phyloP scores from a whole-genome alignment of 495 filamentous ascomycete genomes.

The Eremomyces bilateralis region DNA sequence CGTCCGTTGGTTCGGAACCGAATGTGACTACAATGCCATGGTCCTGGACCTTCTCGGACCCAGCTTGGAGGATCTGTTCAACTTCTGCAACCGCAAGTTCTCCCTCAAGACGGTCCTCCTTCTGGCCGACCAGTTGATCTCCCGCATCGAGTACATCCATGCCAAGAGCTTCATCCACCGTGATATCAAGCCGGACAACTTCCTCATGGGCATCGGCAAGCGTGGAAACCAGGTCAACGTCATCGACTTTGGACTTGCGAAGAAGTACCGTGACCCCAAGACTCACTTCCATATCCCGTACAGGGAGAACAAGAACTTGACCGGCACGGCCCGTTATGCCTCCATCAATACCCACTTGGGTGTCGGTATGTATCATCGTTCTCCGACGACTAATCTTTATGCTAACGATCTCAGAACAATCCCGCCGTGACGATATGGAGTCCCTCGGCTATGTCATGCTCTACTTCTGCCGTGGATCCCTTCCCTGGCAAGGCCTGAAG shows the following conservation, averaged over 20 bases:
- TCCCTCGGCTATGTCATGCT: conserved; percentile 99
- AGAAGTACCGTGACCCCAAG: conserved; percentile 99
- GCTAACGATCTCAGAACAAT: conserved; percentile 51
- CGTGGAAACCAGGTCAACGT: conserved; percentile 99
- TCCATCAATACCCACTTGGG: conserved; percentile 98
- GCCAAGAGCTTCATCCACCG: conserved; percentile 99
- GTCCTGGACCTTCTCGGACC: conserved; percentile 95
- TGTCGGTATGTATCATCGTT: conserved; percentile 39
- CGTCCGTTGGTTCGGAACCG: conserved; percentile 98
- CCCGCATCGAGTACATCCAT: conserved; percentile 98
- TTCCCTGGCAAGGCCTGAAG: conserved; percentile 98
- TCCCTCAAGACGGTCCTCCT: conserved; percentile 98
- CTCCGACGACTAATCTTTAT: conserved; percentile 4
- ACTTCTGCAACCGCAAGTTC: conserved; percentile 99
- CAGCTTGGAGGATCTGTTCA: conserved; percentile 98
- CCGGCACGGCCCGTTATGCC: conserved; percentile 94
- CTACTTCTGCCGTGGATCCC: conserved; percentile 98
- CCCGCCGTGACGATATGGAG: conserved; percentile 98
- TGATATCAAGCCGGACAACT: conserved; percentile 99
- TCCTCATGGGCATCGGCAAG: conserved; percentile 99
- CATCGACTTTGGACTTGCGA: conserved; percentile 97
- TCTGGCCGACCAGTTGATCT: conserved; percentile 95
- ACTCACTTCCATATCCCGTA: conserved; percentile 99
- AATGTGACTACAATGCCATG: conserved; percentile 99
- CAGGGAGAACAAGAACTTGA: conserved; percentile 99